Evolutionary conservation across 495 filamentous ascomycete genomes (phyloP).

Genomic region (Penicillium canescens): DNA sequence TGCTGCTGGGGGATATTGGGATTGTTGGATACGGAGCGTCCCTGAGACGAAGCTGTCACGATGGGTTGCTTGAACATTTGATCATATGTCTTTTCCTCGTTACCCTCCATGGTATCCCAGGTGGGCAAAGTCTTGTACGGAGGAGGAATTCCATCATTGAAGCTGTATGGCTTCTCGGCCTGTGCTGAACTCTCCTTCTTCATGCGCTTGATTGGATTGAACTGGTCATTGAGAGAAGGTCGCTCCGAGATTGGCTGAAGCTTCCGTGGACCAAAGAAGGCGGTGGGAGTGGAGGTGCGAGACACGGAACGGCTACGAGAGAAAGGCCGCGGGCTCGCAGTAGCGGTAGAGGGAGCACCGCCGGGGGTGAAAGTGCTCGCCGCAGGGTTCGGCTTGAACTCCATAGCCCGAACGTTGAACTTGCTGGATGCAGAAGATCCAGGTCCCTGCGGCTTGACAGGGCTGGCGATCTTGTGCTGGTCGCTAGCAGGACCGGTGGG

Average conservation of each 20-base stretch:
- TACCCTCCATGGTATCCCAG: slow-evolving; percentile 66
- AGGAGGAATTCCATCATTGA: slow-evolving; percentile 74
- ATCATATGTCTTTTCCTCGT: slow-evolving; percentile 68
- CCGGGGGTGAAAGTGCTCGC: slow-evolving; percentile 78
- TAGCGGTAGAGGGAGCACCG: slow-evolving; percentile 49
- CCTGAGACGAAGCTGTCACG: slow-evolving; percentile 65
- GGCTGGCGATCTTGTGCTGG: slow-evolving; percentile 41
- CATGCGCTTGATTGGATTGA: slow-evolving; percentile 76
- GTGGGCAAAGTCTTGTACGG: slow-evolving; percentile 78
- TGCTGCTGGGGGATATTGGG: slow-evolving; percentile 73
- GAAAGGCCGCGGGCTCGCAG: slow-evolving; percentile 65
- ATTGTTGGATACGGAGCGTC: slow-evolving; percentile 54
- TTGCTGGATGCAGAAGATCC: slow-evolving; percentile 58
- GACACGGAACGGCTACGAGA: slow-evolving; percentile 50
- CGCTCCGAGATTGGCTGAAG: slow-evolving; percentile 52
- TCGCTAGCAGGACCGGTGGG: slow-evolving; percentile 51
- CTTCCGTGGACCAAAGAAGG: slow-evolving; percentile 63
- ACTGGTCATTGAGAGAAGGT: slow-evolving; percentile 63
- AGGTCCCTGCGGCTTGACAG: slow-evolving; percentile 48
- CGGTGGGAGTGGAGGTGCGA: slow-evolving; percentile 48
- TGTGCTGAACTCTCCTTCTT: slow-evolving; percentile 55
- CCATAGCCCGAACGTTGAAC: slow-evolving; percentile 79
- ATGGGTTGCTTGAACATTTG: slow-evolving; percentile 72
- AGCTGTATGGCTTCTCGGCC: slow-evolving; percentile 46
- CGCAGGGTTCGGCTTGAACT: slow-evolving; percentile 81